These are phyloP conservation scores for Arthrobotrys musiformis DNA, from an alignment of 2,329 filamentous ascomycete genomes.

Conservation along the genomic window DNA sequence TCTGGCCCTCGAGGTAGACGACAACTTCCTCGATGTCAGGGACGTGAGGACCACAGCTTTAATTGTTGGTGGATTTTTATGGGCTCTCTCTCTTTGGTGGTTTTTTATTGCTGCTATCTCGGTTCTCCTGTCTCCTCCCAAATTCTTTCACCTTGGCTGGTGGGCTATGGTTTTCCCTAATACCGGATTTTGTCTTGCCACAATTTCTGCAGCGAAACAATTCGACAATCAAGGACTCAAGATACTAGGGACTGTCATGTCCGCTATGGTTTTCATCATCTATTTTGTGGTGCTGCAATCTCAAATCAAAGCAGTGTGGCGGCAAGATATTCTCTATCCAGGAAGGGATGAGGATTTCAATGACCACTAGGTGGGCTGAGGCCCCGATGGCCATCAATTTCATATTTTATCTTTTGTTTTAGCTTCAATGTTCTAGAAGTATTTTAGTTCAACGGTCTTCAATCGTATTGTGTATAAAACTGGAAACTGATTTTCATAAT, in stretches of 20 bases:
- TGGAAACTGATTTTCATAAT: no score
- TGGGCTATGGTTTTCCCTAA: slow-evolving; percentile 74
- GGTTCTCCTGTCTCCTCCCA: slow-evolving; percentile 65
- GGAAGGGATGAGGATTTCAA: slow-evolving; percentile 69
- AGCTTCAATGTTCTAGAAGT: no score
- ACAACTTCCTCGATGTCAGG: slow-evolving; percentile 65
- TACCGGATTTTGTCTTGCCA: slow-evolving; percentile 70
- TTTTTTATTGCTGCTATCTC: slow-evolving; percentile 68
- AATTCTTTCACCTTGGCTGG: slow-evolving; percentile 71
- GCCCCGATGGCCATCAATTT: no score
- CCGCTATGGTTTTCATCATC: slow-evolving; percentile 62
- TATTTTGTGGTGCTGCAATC: slow-evolving; percentile 65
- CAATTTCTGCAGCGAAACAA: slow-evolving; percentile 68
- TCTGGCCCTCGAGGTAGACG: slow-evolving; percentile 63
- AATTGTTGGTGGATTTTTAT: slow-evolving; percentile 64
- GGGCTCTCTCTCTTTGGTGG: slow-evolving; percentile 68
- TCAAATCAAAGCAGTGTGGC: slow-evolving; percentile 66
- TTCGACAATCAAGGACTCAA: slow-evolving; percentile 65
- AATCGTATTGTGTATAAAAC: no score
- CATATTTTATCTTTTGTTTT: no score
- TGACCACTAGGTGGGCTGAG: slow-evolving; percentile 63
- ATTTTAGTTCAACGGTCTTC: background rate
- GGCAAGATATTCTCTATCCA: slow-evolving; percentile 70
- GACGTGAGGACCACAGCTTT: slow-evolving; percentile 64
- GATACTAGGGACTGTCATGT: slow-evolving; percentile 68